phyloP scores from a whole-genome alignment of 2,329 filamentous ascomycete genomes.

The Fusarium keratoplasticum region DNA sequence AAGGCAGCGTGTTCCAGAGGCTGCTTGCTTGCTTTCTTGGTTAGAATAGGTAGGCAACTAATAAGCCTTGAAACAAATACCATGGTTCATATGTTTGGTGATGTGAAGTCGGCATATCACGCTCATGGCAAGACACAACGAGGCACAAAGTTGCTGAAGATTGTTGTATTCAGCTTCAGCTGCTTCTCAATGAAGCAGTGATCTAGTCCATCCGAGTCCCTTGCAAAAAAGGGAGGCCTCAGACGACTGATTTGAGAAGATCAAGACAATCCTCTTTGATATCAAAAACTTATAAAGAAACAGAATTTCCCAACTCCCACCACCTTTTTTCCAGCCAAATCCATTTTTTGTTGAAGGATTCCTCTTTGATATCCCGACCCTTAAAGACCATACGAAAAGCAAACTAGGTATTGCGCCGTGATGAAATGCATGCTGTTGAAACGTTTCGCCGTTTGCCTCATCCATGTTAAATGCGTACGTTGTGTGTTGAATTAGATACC shows the following conservation, averaged over 20 bases:
- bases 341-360: constrained; percentile 45
- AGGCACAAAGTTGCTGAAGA: constrained; percentile 8
- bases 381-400: constrained; percentile 33
- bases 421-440: constrained; percentile 49
- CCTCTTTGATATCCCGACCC: constrained; percentile 34
- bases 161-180: constrained; percentile 28
- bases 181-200: constrained; percentile 1
- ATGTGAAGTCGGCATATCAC: background rate
- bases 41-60: constrained; percentile 11
- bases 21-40: constrained; percentile 12
- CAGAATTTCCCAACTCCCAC: constrained; percentile 42
- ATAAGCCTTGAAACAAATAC: constrained; percentile 14
- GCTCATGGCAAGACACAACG: background rate
- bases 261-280: constrained; percentile 32
- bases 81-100: background rate
- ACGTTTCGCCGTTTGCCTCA: constrained; percentile 48
- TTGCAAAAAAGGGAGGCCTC: background rate
- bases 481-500: constrained; percentile 25
- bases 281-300: constrained; percentile 19
- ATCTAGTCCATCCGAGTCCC: constrained; percentile 1
- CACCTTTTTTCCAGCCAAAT: constrained; percentile 36
- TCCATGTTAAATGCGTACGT: constrained; percentile 45
- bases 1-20: background rate
- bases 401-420: constrained; percentile 46
- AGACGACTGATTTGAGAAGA: constrained; percentile 19